Percentiles rank a stretch among this genome's conserved stretches.
Evolutionary conservation across 2,329 filamentous ascomycete species (phyloP).

Genomic region (Aspergillus niger): DNA sequence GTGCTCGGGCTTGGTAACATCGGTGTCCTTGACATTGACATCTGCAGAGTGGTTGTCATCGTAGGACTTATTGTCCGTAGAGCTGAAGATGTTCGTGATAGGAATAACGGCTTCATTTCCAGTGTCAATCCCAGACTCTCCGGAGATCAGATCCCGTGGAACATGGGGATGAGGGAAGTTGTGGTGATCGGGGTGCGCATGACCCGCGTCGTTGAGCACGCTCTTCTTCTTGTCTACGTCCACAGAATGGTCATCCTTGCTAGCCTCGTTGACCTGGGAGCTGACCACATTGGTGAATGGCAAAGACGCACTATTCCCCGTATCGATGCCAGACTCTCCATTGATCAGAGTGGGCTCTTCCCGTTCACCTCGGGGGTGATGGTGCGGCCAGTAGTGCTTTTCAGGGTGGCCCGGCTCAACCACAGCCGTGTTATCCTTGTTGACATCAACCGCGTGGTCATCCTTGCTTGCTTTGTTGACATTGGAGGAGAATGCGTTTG

Average conservation of each 20-base stretch:
- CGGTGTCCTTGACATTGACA: neutral
- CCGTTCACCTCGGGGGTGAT: constrained; percentile 19
- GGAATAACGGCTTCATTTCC: neutral
- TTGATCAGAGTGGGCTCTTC: constrained; percentile 18
- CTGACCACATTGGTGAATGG: neutral
- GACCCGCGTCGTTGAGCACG: neutral
- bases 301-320: constrained; percentile 15
- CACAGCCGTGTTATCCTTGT: constrained; percentile 6
- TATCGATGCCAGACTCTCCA: constrained; percentile 28
- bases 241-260: constrained; percentile 22
- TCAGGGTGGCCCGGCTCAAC: neutral
- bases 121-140: constrained; percentile 7
- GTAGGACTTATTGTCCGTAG: neutral
- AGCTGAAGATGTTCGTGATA: neutral
- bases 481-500: neutral
- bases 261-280: neutral
- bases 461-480: neutral
- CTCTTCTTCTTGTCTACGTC: constrained; percentile 4
- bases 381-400: neutral
- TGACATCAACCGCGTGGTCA: constrained; percentile 25
- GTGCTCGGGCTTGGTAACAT: neutral
- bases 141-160: neutral
- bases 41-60: constrained; percentile 17
- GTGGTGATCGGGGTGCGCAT: neutral
- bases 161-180: no score